Percentiles rank a stretch among this genome's conserved stretches.
Conservation (phyloP, 2,329 filamentous ascomycete species). For the Sporothrix inflata region DNA sequence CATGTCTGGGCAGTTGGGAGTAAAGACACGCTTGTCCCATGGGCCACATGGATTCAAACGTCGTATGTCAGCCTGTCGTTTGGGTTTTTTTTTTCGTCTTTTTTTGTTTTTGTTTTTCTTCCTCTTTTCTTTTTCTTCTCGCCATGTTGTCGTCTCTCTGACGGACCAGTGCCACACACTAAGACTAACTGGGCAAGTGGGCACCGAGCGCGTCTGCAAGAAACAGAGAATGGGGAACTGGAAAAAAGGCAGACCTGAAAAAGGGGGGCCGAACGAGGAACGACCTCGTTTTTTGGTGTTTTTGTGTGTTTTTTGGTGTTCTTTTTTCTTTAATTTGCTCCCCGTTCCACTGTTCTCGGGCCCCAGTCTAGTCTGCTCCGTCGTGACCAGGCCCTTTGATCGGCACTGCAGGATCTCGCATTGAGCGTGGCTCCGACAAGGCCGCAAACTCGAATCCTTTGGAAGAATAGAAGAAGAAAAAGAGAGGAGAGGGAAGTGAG, state of each 20-base stretch:
- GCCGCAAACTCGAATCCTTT: conserved; percentile 2
- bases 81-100: background rate
- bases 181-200: conserved; percentile 25
- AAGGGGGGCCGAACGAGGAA: background rate
- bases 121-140: background rate
- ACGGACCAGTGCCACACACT: conserved; percentile 11
- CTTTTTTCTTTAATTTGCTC: background rate
- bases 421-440: background rate
- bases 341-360: background rate
- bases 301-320: background rate
- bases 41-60: background rate
- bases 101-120: background rate
- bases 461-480: background rate
- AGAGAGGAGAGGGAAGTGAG: background rate
- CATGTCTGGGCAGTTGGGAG: background rate
- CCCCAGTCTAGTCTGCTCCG: background rate
- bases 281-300: background rate
- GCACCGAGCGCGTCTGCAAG: conserved; percentile 17
- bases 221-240: conserved; percentile 26
- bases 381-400: conserved; percentile 14
- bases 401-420: conserved; percentile 23
- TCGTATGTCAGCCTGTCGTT: background rate
- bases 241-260: conserved; percentile 13
- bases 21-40: background rate
- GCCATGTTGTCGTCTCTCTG: background rate